Base-by-base conservation (phyloP, 306 rosid species). In the Fragaria vesca region DNA sequence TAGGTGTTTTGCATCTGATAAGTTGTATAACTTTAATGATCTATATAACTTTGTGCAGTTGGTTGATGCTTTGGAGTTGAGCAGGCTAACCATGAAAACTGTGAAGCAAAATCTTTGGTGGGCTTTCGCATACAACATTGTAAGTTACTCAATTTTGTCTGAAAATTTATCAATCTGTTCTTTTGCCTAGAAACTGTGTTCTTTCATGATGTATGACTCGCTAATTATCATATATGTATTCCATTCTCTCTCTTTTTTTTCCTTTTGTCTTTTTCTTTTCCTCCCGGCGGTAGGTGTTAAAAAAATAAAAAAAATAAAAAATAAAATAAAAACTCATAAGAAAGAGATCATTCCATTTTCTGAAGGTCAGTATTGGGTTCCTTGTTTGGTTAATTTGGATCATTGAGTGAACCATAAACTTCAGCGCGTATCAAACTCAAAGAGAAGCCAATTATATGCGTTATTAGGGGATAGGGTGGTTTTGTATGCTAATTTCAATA, bases 51-150 rank as follows among this genome's bases (percentile, higher is more conserved):
- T 80, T 28, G 75, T 86, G 89, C 97, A 94, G 98, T 75, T 94
- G 75, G 89, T 94, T 72, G 98, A 94, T 87, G 97, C 97, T 47
- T 89, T 92, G 98, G 98, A 92, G 82, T 93, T 94, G 65, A 92
- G 98, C 85, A 89, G 87, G 87, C 85, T 88, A 61, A 94, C 98
- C 72, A 94, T 94, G 97, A 92, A 85, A 86, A 94, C 97, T 8
- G 92, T 94, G 73, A 92, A 88, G 87, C 97, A 94, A 87, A 94
- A 92, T 84, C 97, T 94, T 50, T 93, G 98, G 93, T 94, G 97
- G 98, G 98, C 97, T 85, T 94, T 94, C 76, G 83, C 88, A 12
- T 94, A 94, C 86, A 94, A 94, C 75, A 92, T 90, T 42, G 98
- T 92, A 87, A 89, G 98, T 30, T 60, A 60, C 17, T 58, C 26